Evolutionary conservation across 208 protist species (phyloP), one percentile per base, ranked within the genome.

Genomic region (Crithidia expoeki): DNA sequence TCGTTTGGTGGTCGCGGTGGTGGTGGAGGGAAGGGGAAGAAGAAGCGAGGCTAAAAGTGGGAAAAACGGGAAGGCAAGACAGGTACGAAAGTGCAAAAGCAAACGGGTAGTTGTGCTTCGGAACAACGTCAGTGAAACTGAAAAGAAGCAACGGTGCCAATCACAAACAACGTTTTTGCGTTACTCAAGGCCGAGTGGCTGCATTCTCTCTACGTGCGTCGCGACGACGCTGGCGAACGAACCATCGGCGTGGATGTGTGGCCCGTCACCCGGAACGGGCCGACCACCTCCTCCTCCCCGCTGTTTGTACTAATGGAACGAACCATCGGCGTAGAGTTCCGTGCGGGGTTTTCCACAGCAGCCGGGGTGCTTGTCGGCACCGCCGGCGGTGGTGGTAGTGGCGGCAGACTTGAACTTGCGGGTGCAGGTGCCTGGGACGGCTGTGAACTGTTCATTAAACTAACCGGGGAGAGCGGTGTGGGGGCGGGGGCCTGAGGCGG

Each of bases 231-330:
- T 21, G 68, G 27, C 5, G 75, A 78, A 36, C 75, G 69, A 46
- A 92, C 81, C 80, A 93, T 85, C 44, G 85, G 86, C 38, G 76
- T 77, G 0, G 90, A 91, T 11, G 90, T 92, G 72, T 93, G 85
- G 19, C 90, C 84, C 10, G 72, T 66, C 42, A 95, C 84, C 0
- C 76, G 50, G 38, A 89, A 84, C 2, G 84, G 79, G 10, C 76
- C 86, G 11, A 84, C 71, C 58, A 76, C 67, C 63, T 58, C 50
- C 50, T 53, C 66, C 17, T 59, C 65, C 9, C 60, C 46, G 27
- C 62, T 63, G 57, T 72, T 69, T 47, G 61, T 67, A 51, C 49
- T 70, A 36, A 65, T 19, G 2, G 60, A 65, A 46, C 46, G 60
- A 30, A 27, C 46, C 32, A 65, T 68, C 62, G 55, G 47, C 27